phyloP scores from a whole-genome alignment of 148 eudicot species.

The Spergularia bocconei region DNA sequence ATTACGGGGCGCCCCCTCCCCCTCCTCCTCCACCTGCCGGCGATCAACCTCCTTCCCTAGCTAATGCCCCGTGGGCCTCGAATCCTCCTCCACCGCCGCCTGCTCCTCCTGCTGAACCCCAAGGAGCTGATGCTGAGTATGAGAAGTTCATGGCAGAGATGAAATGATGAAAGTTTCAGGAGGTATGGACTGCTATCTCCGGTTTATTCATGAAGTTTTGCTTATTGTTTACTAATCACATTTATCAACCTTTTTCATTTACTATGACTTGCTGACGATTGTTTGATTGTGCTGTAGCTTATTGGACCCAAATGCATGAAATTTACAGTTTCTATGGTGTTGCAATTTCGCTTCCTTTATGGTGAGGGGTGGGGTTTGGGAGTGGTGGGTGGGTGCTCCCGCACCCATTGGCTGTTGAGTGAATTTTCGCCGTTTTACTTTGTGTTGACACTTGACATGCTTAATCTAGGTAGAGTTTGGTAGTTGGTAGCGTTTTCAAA shows the following conservation, averaged over 20 bases:
- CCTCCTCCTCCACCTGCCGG: slow-evolving; percentile 60
- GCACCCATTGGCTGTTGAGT: no score
- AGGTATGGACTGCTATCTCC: slow-evolving; percentile 30
- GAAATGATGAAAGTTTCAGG: slow-evolving; percentile 33
- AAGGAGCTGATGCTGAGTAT: slow-evolving; percentile 62
- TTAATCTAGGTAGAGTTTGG: background rate
- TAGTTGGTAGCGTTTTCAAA: background rate
- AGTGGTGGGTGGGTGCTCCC: no score
- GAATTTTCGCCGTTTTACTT: no score
- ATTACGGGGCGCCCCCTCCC: slow-evolving; percentile 55
- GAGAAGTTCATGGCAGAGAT: slow-evolving; percentile 92
- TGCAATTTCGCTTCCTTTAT: no score
- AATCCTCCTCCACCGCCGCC: slow-evolving; percentile 55
- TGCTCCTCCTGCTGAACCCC: slow-evolving; percentile 44
- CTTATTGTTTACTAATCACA: background rate
- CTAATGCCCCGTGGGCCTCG: slow-evolving; percentile 79
- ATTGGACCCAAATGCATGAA: background rate
- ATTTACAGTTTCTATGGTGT: no score
- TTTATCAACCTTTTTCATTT: background rate
- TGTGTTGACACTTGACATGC: no score
- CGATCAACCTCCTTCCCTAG: slow-evolving; percentile 48
- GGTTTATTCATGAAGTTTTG: background rate
- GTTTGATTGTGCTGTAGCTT: slow-evolving; percentile 16
- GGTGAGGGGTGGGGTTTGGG: no score
- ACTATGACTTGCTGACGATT: background rate